Evolutionary conservation across 1,284 basidiomycete species (phyloP).

Genomic region (Hymenochaete sp.): DNA sequence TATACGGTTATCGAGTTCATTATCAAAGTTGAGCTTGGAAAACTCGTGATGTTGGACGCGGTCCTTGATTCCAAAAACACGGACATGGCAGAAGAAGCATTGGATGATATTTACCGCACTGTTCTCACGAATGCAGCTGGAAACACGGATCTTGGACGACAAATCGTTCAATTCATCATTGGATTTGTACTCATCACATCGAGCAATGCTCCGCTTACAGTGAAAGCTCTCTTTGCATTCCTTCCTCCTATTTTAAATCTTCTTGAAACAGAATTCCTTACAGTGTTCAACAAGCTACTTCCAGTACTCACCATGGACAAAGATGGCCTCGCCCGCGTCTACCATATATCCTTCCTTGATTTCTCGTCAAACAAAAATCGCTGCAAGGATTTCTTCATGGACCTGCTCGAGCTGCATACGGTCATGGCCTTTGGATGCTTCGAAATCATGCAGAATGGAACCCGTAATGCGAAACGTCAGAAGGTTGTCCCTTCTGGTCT

Average conservation of each 20-base stretch:
- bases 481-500: too few relatives aligned
- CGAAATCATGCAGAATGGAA: constrained; percentile 24
- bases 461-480: too few relatives aligned
- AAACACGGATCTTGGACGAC: not conserved
- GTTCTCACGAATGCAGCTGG: not conserved
- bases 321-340: not conserved
- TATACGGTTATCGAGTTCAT: constrained; percentile 24
- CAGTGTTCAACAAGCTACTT: not conserved
- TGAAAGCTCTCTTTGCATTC: not conserved
- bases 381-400: constrained; percentile 20
- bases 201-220: not conserved
- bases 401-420: constrained; percentile 12
- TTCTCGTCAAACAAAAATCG: constrained; percentile 7
- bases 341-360: constrained; percentile 17
- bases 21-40: constrained; percentile 7
- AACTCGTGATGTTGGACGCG: not conserved
- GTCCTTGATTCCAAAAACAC: not conserved
- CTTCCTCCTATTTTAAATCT: not conserved
- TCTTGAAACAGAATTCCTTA: not conserved
- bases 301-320: too few relatives aligned
- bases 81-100: not conserved
- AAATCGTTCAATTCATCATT: too few relatives aligned
- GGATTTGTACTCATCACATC: constrained; percentile 1
- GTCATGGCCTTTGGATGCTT: constrained; percentile 23
- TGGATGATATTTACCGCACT: not conserved